A percentile compares a stretch with the other conserved stretches of the same genome.
These are phyloP conservation scores for Xylariaceae sp. DNA, from an alignment of 2,329 filamentous ascomycete species.

Conservation along the genomic window DNA sequence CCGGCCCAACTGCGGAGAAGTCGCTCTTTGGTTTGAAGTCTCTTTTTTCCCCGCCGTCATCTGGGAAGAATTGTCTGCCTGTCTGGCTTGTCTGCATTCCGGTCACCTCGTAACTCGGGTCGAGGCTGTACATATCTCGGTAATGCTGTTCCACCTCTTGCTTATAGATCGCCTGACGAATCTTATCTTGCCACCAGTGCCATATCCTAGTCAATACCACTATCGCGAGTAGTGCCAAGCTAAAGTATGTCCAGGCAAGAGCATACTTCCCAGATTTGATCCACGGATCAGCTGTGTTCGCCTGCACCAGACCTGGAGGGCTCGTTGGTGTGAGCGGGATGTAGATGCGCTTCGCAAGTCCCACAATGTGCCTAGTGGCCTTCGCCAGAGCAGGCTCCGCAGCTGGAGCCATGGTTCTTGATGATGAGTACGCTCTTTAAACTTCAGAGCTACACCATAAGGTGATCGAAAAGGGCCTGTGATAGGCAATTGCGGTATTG, in stretches of 20 bases:
- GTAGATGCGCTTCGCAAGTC: conserved; percentile 51
- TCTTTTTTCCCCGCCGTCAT: conserved; percentile 53
- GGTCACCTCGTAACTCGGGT: conserved; percentile 44
- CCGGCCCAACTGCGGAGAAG: conserved; percentile 65
- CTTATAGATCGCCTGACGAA: conserved; percentile 83
- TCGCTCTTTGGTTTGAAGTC: conserved; percentile 64
- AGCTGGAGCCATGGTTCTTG: conserved; percentile 38
- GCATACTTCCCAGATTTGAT: conserved; percentile 78
- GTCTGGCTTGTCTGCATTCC: conserved; percentile 47
- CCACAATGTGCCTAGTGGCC: conserved; percentile 32
- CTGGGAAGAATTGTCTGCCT: conserved; percentile 72
- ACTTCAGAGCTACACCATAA: not conserved
- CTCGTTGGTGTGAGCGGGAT: conserved; percentile 59
- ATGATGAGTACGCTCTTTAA: conserved; percentile 6
- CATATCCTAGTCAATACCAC: conserved; percentile 72
- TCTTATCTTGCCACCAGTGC: conserved; percentile 91
- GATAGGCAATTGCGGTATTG: too few species aligned
- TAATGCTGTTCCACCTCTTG: conserved; percentile 69
- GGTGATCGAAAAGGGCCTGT: too few species aligned
- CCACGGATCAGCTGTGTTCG: conserved; percentile 72
- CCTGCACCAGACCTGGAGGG: conserved; percentile 58
- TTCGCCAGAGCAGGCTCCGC: conserved; percentile 31
- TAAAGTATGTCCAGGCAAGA: conserved; percentile 84
- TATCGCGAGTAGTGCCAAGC: conserved; percentile 63
- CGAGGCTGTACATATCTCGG: conserved; percentile 48